phyloP scores from a whole-genome alignment of 2,329 filamentous ascomycete species.

The Xylariales sp. region DNA sequence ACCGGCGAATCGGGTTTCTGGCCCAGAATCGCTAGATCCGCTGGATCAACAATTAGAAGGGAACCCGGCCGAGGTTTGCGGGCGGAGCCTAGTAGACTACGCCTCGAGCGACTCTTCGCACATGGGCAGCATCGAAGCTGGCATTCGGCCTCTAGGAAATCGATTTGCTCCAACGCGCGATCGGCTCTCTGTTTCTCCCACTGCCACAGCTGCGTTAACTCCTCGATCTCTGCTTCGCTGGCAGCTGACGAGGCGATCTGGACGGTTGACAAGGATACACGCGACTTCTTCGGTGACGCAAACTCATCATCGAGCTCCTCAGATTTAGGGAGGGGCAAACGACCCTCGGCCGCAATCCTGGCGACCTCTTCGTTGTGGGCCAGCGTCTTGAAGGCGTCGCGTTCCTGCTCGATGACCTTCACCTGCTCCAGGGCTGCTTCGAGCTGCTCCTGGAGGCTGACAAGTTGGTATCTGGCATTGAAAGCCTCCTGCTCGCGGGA shows the following conservation, averaged over 20 bases:
- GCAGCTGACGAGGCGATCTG: conserved; percentile 51
- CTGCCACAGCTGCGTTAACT: conserved; percentile 46
- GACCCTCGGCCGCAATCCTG: conserved; percentile 67
- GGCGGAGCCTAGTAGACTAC: conserved; percentile 18
- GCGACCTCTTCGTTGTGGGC: conserved; percentile 71
- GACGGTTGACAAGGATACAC: conserved; percentile 41
- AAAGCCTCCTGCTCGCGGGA: conserved; percentile 67
- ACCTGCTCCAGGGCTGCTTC: conserved; percentile 59
- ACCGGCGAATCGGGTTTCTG: conserved; percentile 20
- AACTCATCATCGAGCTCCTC: conserved; percentile 55
- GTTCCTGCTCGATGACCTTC: conserved; percentile 66
- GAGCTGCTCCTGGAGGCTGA: conserved; percentile 63
- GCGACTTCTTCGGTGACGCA: conserved; percentile 53
- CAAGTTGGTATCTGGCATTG: conserved; percentile 60
- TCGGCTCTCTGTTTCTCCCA: conserved; percentile 62
- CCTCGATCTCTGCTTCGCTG: conserved; percentile 55
- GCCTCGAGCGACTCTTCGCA: conserved; percentile 33
- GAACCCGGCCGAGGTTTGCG: conserved; percentile 30
- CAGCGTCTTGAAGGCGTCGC: conserved; percentile 67
- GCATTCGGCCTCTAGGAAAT: conserved; percentile 74
- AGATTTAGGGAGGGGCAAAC: conserved; percentile 56
- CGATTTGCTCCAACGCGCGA: conserved; percentile 66
- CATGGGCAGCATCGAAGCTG: conserved; percentile 63
- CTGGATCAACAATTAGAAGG: conserved; percentile 33
- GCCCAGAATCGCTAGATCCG: conserved; percentile 38